Percentiles rank a stretch among this genome's conserved stretches.
phyloP scores from a whole-genome alignment of 2,329 filamentous ascomycete genomes.

The Talaromyces sp. region DNA sequence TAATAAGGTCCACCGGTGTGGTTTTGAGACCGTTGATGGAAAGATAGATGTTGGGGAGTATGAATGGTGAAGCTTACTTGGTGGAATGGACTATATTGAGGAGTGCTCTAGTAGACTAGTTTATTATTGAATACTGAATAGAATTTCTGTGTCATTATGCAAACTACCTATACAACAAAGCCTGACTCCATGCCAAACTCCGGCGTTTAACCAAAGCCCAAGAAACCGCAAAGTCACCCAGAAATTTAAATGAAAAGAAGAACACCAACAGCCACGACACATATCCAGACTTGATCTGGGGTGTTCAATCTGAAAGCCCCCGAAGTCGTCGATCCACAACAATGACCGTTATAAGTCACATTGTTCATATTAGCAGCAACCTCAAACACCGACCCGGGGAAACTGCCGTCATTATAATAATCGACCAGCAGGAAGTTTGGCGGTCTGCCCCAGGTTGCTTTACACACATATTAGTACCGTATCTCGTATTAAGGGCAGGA shows the following conservation, averaged over 20 bases:
- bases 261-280: background rate
- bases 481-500: conserved; percentile 20
- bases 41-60: background rate
- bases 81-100: background rate
- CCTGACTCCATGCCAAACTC: background rate
- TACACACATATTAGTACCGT: conserved; percentile 26
- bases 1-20: background rate
- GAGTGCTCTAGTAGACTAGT: background rate
- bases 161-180: background rate
- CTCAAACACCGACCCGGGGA: conserved; percentile 73
- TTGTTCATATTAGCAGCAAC: conserved; percentile 70
- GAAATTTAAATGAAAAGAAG: background rate
- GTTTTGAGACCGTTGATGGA: background rate
- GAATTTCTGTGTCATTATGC: background rate
- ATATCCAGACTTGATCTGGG: background rate
- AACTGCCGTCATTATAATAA: conserved; percentile 73
- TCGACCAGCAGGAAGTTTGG: conserved; percentile 82
- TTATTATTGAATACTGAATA: background rate
- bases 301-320: conserved; percentile 11
- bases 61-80: background rate
- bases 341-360: conserved; percentile 61
- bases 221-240: background rate
- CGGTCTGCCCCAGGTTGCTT: conserved; percentile 60
- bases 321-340: conserved; percentile 40
- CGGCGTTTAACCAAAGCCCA: too few species aligned